Evolutionary conservation across 1,139 yeast genomes (phyloP), one percentile per base, ranked within the genome.

Genomic region (Diutina catenulata): DNA sequence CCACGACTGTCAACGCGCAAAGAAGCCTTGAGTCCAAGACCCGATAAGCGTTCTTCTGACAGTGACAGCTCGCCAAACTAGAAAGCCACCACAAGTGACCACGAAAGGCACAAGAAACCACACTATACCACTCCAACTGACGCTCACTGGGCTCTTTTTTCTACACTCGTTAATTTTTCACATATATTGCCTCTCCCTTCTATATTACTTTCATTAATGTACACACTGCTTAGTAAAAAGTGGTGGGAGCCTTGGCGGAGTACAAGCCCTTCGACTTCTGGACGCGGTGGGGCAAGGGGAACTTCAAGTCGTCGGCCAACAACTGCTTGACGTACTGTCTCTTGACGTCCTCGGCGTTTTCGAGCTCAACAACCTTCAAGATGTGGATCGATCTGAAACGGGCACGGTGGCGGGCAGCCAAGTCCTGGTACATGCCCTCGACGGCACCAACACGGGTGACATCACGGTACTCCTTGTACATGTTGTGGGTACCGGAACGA

Each of bases 381-480:
- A 81, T 86, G 86, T 91, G 98, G 71, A 91, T 84, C 57, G 91
- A 81, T 82, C 98, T 86, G 80, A 91, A 91, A 80, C 99, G 87
- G 64, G 98, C 93, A 82, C 98, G 87, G 94, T 91, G 99, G 77
- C 98, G 91, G 57, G 98, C 97, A 72, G 99, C 99, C 81, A 91
- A 83, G 73, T 93, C 98, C 72, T 84, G 91, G 93, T 91, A 91
- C 81, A 91, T 82, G 67, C 94, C 77, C 70, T 84, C 95, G 64
- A 91, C 97, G 58, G 98, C 98, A 69, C 87, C 95, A 52, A 87
- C 94, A 77, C 99, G 93, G 76, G 96, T 74, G 59, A 88, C 94
- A 61, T 91, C 98, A 75, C 98, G 88, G 93, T 87, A 86, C 79
- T 91, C 99, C 80, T 86, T 91, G 96, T 91, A 91, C 97, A 91